Base-by-base conservation (phyloP, 768 basidiomycete species). In the Russula griseocarnosa region DNA sequence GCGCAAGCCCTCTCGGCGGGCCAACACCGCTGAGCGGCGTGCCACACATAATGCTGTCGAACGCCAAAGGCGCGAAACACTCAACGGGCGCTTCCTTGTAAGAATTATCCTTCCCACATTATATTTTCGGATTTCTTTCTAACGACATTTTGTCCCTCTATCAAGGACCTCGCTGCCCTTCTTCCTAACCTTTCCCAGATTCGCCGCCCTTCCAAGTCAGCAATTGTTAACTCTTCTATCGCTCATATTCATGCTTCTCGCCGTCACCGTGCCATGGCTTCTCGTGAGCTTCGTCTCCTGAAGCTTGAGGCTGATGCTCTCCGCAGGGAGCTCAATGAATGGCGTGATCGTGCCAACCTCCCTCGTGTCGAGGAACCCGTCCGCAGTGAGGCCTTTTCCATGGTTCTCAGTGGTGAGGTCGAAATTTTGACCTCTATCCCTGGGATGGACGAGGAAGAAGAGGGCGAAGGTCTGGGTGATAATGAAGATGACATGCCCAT, bases 11-110 rank as follows among this genome's bases (percentile, higher is more conserved):
- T 85, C 83, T 71, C 82, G 93, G 67, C 85, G 94, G 36, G 94
- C 94, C 58, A 98, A 98, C 77, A 98, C 95, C 58, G 95, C 94
- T 57, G 96, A 98, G 74, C 91, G 95, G 75, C 81, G 96, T 40
- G 93, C 94, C 4, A 94, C 92, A 24, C 96, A 99, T 78, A 99
- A 98, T 74, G 96, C 97, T 36, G 93, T 98, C 62, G 97, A 98
- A 79, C 83, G 97, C 56, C 89, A 90, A 72, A 83, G 96, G 54
- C 80, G 96, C 55, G 96, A 98, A 79, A 94, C 90, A 51, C 79
- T 98, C 57, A 99, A 98, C 73, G 85, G 89, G 58, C 83, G 94
- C 63, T 98, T 98, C 79, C 78, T 97, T 70, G 90, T 87, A 73
- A 71, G 87, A 5, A 1, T 36, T 46, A 38, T 26, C 47, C 71